phyloP scores from a whole-genome alignment of 192 early-diverging fungal genomes.

The Cladochytrium replicatum region DNA sequence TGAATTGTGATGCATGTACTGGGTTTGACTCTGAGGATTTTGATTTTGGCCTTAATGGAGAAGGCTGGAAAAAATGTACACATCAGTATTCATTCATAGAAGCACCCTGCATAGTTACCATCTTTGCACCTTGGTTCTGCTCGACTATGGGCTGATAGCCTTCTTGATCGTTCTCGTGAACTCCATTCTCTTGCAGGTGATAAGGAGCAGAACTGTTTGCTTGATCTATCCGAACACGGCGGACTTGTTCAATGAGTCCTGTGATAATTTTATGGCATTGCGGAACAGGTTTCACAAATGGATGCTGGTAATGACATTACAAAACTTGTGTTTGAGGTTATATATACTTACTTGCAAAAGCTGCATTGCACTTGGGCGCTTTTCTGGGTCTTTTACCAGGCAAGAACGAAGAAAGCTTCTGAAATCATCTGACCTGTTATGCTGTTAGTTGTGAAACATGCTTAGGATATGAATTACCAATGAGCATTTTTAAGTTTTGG shows the following conservation, averaged over 20 bases:
- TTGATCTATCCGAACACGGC: constrained; percentile 2
- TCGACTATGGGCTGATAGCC: no score
- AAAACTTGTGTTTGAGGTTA: constrained; percentile 3
- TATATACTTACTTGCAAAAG: constrained; percentile 27
- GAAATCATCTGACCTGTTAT: constrained; percentile 35
- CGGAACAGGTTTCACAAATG: constrained; percentile 26
- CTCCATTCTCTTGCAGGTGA: constrained; percentile 4
- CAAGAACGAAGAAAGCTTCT: constrained; percentile 35
- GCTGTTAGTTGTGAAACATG: not conserved
- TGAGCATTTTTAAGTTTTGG: constrained; percentile 29
- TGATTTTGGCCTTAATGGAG: no score
- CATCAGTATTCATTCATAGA: no score
- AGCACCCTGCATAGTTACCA: no score
- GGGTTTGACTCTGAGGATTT: no score
- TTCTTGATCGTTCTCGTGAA: constrained; percentile 24
- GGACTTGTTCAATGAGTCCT: constrained; percentile 28
- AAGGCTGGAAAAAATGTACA: no score
- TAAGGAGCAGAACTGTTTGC: constrained; percentile 6
- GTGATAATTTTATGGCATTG: constrained; percentile 10
- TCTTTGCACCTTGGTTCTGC: no score
- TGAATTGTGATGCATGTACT: no score
- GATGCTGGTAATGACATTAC: constrained; percentile 20
- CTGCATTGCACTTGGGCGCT: constrained; percentile 30
- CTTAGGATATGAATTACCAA: constrained; percentile 27
- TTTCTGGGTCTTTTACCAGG: constrained; percentile 44